phyloP scores from a whole-genome alignment of 225 moss, liverwort and hornwort genomes.

The Bryum argenteum region DNA sequence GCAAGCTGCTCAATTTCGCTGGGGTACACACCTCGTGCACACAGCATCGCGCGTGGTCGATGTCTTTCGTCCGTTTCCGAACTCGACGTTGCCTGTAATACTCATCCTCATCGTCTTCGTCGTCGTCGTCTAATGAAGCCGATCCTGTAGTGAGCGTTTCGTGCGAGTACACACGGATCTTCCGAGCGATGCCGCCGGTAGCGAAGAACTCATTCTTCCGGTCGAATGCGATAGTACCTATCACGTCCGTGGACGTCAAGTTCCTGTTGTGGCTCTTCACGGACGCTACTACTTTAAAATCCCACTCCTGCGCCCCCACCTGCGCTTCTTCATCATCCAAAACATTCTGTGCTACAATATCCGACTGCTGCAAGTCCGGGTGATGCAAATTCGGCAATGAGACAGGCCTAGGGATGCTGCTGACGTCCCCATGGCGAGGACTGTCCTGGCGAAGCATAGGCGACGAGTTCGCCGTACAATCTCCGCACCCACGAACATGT shows the following conservation, averaged over 20 bases:
- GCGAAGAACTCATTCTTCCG: conserved; percentile 66
- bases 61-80: conserved; percentile 36
- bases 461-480: conserved; percentile 28
- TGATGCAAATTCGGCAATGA: conserved; percentile 33
- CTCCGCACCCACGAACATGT: conserved; percentile 29
- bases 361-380: conserved; percentile 9
- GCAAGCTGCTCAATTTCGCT: conserved; percentile 84
- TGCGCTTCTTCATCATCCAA: conserved; percentile 15
- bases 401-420: conserved; percentile 17
- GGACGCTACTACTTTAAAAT: conserved; percentile 56
- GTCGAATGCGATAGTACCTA: conserved; percentile 80
- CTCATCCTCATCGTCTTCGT: conserved; percentile 48
- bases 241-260: conserved; percentile 68
- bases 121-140: conserved; percentile 32
- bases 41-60: conserved; percentile 58
- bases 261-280: conserved; percentile 54
- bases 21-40: conserved; percentile 79
- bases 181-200: conserved; percentile 87
- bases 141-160: conserved; percentile 36
- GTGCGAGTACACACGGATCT: conserved; percentile 76
- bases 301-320: conserved; percentile 28
- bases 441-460: conserved; percentile 42
- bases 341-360: not conserved
- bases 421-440: conserved; percentile 34
- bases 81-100: conserved; percentile 42